phyloP scores from a whole-genome alignment of 148 eudicot species.

The Gaultheria prostrata region DNA sequence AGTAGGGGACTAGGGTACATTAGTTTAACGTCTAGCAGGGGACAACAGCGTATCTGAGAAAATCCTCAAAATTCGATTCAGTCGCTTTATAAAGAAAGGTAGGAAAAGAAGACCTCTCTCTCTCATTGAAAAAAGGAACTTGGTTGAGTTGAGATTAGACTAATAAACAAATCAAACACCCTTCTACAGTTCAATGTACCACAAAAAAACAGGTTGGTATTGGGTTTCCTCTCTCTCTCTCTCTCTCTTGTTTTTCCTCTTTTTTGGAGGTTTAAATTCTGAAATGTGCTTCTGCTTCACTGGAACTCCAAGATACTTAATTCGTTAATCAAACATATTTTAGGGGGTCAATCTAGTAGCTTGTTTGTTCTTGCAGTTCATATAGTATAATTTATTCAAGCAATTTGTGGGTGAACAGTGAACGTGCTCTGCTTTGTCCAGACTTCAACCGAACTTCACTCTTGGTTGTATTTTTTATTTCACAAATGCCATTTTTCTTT shows the following conservation, averaged over 20 bases:
- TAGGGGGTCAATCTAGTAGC: slow-evolving; percentile 8
- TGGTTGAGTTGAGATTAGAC: slow-evolving; percentile 8
- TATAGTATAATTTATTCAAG: background rate
- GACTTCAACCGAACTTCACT: slow-evolving; percentile 26
- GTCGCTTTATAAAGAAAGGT: slow-evolving; percentile 48
- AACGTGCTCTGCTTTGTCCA: slow-evolving; percentile 46
- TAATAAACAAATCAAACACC: slow-evolving; percentile 19
- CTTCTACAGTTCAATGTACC: slow-evolving; percentile 36
- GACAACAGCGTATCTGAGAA: slow-evolving; percentile 58
- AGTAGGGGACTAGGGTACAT: background rate
- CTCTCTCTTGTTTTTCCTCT: background rate
- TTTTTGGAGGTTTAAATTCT: background rate
- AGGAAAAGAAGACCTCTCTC: slow-evolving; percentile 22
- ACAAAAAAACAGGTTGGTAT: slow-evolving; percentile 22
- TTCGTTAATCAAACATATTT: background rate
- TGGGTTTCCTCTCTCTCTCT: background rate
- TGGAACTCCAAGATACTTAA: slow-evolving; percentile 6
- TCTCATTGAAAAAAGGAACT: background rate
- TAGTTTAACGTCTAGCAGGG: slow-evolving; percentile 27
- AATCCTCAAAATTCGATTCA: slow-evolving; percentile 62
- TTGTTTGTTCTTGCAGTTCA: slow-evolving; percentile 9
- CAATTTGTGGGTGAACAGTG: slow-evolving; percentile 20
- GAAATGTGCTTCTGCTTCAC: slow-evolving; percentile 13
- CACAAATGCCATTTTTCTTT: slow-evolving; percentile 17
- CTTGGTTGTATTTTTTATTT: slow-evolving; percentile 1